phyloP scores from a whole-genome alignment of 75 land plant species.

The Chamaecyparis obtusa region DNA sequence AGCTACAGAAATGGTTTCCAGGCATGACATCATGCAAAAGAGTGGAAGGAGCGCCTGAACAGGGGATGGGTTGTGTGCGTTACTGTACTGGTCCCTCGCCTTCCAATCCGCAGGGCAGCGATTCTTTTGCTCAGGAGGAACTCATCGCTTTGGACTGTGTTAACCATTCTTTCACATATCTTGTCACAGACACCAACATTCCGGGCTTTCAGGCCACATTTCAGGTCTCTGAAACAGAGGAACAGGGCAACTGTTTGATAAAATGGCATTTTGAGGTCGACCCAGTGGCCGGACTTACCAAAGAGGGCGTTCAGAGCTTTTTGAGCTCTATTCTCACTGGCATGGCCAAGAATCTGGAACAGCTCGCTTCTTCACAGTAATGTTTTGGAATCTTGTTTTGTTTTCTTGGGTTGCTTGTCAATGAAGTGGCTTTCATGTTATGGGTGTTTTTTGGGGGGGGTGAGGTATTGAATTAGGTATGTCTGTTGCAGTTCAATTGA shows the following conservation, averaged over 20 bases:
- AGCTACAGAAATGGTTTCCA: slow-evolving; percentile 38
- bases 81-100: slow-evolving; percentile 20
- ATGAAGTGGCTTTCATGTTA: too few species aligned
- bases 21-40: slow-evolving; percentile 13
- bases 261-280: slow-evolving; percentile 25
- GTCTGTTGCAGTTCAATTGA: too few species aligned
- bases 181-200: slow-evolving; percentile 25
- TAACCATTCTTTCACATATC: slow-evolving; percentile 23
- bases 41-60: slow-evolving; percentile 26
- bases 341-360: too few species aligned
- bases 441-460: too few species aligned
- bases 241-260: not conserved
- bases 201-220: slow-evolving; percentile 35
- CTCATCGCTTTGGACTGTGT: slow-evolving; percentile 27
- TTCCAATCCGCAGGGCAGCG: slow-evolving; percentile 12
- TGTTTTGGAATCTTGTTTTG: too few species aligned
- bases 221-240: slow-evolving; percentile 9
- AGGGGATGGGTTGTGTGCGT: slow-evolving; percentile 33
- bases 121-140: slow-evolving; percentile 37
- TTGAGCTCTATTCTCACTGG: not conserved
- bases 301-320: slow-evolving; percentile 16
- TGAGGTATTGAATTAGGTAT: too few species aligned
- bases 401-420: too few species aligned
- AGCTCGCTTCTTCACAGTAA: too few species aligned
- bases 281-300: slow-evolving; percentile 21